Evolutionary conservation across 805 yeast species (phyloP), one percentile per base, ranked within the genome.

Genomic region (Komagataella populi): DNA sequence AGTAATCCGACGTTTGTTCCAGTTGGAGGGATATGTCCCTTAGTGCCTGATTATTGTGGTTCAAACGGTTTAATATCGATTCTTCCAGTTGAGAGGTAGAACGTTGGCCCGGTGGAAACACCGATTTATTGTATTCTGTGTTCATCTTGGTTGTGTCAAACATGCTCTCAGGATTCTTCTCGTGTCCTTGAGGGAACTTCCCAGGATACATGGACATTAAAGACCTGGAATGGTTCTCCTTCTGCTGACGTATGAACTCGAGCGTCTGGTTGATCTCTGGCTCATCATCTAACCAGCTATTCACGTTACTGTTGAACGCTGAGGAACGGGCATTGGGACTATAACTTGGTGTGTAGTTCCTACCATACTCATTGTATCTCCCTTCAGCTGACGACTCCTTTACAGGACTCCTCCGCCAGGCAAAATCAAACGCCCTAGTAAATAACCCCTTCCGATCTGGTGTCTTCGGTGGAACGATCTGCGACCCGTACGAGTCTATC

Each of bases 1-100:
- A 45, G 50, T 63, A 69, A 48, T 57, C 54, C 4, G 53, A 45
- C 16, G 39, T 30, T 30, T 30, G 39, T 30, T 30, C 39, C 12
- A 30, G 6, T 14, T 30, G 50, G 49, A 16, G 54, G 52, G 48
- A 56, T 55, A 8, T 49, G 36, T 20, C 44, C 44, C 16, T 48
- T 44, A 10, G 49, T 14, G 14, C 36, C 20, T 30, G 39, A 10
- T 30, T 30, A 30, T 30, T 30, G 39, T 30, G 39, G 39, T 30
- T 30, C 4, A 30, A 10, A 30, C 39, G 39, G 14, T 10, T 30
- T 14, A 30, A 30, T 30, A 30, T 30, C 14, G 39, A 30, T 8
- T 30, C 39, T 30, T 30, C 39, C 39, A 30, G 14, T 30, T 30
- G 39, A 30, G 39, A 30, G 14, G 39, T 10, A 30, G 39, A 30